Evolutionary conservation across 345 rosid genomes (phyloP).

Genomic region (Salix purpurea): DNA sequence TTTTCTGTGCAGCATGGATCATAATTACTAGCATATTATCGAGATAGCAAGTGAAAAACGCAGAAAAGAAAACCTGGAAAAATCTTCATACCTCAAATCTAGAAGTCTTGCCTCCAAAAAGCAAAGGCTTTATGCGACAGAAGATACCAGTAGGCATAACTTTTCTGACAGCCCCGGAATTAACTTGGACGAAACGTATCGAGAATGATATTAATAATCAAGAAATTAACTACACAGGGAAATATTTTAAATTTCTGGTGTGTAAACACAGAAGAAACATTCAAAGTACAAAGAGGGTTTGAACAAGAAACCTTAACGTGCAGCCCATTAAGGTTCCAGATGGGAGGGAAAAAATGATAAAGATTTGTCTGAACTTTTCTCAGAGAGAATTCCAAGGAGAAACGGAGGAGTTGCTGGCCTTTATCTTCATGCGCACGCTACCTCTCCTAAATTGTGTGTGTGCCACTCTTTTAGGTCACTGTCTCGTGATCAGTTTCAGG

Average conservation of each 20-base stretch:
- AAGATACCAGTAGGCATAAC: slow-evolving; percentile 35
- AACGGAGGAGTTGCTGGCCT: slow-evolving; percentile 14
- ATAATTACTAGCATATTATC: neutral
- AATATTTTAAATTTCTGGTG: neutral
- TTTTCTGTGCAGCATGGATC: neutral
- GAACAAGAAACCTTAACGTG: neutral
- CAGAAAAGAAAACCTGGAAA: neutral
- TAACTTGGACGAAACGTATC: neutral
- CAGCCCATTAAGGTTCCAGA: neutral
- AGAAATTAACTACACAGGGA: neutral
- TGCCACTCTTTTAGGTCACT: neutral
- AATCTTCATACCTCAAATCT: slow-evolving; percentile 34
- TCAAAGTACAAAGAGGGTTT: neutral
- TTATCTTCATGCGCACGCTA: slow-evolving; percentile 21
- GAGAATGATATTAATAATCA: neutral
- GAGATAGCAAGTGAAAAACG: neutral
- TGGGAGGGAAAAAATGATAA: neutral
- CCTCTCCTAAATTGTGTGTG: neutral
- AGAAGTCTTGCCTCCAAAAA: slow-evolving; percentile 40
- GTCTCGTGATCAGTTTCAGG: neutral
- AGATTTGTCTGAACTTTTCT: slow-evolving; percentile 40
- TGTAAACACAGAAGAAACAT: slow-evolving; percentile 1
- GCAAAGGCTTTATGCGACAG: slow-evolving; percentile 40
- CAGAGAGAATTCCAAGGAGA: slow-evolving; percentile 39
- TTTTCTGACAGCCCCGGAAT: neutral